Base-by-base conservation (phyloP, 2,329 filamentous ascomycete genomes). In the Diaporthe ampelina region DNA sequence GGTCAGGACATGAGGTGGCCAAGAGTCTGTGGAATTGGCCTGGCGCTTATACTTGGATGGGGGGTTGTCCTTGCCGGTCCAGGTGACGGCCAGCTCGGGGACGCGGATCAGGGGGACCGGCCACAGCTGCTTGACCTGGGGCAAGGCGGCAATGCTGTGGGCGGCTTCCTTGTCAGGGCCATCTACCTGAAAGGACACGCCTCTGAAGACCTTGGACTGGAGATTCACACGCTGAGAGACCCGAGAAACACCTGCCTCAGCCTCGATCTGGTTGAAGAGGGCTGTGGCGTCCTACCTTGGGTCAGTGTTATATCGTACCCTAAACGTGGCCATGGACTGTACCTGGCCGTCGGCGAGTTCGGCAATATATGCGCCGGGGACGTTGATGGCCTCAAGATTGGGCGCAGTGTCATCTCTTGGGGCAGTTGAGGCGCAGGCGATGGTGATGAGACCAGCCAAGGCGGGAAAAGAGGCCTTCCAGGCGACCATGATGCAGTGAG, bases 111-210 rank as follows among this genome's bases (percentile, higher is more conserved):
- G 76, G 24, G 77, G 77, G 26, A 82, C 78, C 2, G 82, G 81
- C 80, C 81, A 83, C 29, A 82, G 72, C 21, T 76, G 77, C 77
- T 79, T 81, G 70, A 83, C 78, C 7, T 73, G 73, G 56, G 78
- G 63, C 57, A 79, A 63, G 29, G 73, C 77, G 57, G 77, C 75
- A 29, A 83, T 78, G 74, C 70, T 76, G 50, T 70, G 70, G 35
- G 76, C 73, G 26, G 73, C 56, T 9, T 75, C 74, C 13, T 58
- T n/a, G 45, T 77, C 40, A 2, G 24, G 37, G 40, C 72, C 71
- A 15, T 59, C 68, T 37, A 73, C 45, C 21, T 74, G 72, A 70
- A 79, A 77, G 2, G 78, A 79, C 9, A 77, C 75, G 4, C 78
- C 78, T 37, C 74, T 76, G 74, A 79, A 79, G 13, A 79, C 72